A percentile compares a stretch with the other conserved stretches of the same genome.
Conservation (phyloP, 2,329 filamentous ascomycete genomes). For the Juglanconis sp. region DNA sequence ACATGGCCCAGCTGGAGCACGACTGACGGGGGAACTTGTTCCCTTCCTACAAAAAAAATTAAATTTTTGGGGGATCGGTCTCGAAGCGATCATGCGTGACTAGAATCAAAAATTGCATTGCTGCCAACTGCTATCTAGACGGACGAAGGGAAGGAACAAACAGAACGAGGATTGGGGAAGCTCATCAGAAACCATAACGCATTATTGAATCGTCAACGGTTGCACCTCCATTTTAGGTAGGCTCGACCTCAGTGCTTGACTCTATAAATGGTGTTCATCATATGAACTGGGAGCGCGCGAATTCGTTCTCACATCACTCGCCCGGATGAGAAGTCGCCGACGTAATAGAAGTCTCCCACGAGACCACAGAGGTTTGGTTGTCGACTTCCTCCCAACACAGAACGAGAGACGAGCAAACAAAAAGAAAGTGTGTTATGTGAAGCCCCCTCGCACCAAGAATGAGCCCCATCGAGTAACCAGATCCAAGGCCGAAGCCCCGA, state of each 20-base stretch:
- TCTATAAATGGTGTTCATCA: conserved; percentile 97
- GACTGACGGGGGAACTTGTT: neutral
- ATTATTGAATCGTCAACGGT: conserved; percentile 44
- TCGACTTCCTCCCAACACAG: conserved; percentile 49
- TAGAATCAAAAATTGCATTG: neutral
- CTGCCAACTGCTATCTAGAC: neutral
- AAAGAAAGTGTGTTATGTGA: conserved; percentile 31
- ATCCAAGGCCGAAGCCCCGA: conserved; percentile 26
- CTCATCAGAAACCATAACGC: conserved; percentile 39
- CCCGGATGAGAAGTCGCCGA: conserved; percentile 24
- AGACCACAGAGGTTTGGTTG: conserved; percentile 30
- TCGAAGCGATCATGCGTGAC: neutral
- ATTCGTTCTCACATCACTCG: conserved; percentile 1
- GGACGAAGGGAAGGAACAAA: neutral
- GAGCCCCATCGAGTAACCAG: conserved; percentile 99
- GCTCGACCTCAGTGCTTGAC: conserved; percentile 88
- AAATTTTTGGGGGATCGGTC: neutral
- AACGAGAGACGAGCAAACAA: conserved; percentile 48
- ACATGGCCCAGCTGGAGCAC: neutral
- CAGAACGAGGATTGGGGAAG: conserved; percentile 19
- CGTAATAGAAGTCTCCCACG: conserved; percentile 34
- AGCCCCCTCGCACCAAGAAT: conserved; percentile 98
- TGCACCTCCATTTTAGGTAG: conserved; percentile 36
- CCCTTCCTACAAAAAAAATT: too few species aligned
- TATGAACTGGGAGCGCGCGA: conserved; percentile 49